Percentiles rank a stretch among this genome's conserved stretches.
Evolutionary conservation across 805 yeast species (phyloP).

Genomic region (Myxozyma neglecta): DNA sequence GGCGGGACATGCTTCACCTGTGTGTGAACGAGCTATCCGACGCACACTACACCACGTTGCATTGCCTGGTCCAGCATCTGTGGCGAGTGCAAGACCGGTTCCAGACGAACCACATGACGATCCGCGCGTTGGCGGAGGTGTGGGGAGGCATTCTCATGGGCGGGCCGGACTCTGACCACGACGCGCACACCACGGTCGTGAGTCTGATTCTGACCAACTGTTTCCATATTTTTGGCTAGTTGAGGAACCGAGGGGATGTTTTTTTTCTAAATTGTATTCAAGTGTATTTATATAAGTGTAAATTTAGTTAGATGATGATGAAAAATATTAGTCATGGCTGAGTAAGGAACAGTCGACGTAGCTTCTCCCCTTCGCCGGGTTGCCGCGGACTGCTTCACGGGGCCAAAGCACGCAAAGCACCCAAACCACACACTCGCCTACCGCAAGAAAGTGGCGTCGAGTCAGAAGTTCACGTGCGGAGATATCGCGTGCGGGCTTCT

Average conservation of each 20-base stretch:
- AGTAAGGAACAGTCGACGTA: no score
- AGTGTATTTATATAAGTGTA: neutral
- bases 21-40: constrained; percentile 89
- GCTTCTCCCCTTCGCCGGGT: no score
- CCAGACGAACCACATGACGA: constrained; percentile 73
- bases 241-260: neutral
- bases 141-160: constrained; percentile 92
- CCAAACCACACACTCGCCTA: neutral
- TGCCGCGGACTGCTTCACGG: no score
- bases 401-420: no score
- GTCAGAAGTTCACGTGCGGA: constrained; percentile 11
- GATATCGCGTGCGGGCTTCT: constrained; percentile 26
- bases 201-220: constrained; percentile 51
- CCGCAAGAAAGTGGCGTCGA: neutral
- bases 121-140: constrained; percentile 77
- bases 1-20: constrained; percentile 77
- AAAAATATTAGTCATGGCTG: neutral
- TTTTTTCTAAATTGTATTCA: neutral
- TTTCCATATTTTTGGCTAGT: constrained; percentile 1
- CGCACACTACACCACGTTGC: constrained; percentile 87
- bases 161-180: constrained; percentile 65
- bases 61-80: constrained; percentile 82
- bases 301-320: neutral
- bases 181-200: constrained; percentile 71
- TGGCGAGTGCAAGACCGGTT: constrained; percentile 67